Conservation (phyloP, 345 rosid species). For the Salix viminalis region DNA sequence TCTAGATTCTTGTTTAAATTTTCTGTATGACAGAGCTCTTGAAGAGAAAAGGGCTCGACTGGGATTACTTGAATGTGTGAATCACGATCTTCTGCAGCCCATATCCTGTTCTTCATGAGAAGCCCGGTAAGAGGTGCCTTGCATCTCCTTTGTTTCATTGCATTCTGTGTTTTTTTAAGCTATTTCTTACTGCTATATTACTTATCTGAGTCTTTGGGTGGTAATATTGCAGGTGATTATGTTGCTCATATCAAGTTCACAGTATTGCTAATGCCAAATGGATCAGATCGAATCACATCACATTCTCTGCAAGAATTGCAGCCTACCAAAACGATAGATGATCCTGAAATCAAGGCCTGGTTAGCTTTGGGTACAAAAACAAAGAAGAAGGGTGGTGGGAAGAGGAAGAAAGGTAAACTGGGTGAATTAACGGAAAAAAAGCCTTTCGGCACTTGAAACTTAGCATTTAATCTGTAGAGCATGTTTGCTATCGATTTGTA, state of each 20-base stretch:
- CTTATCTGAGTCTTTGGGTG: neutral
- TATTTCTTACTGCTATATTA: neutral
- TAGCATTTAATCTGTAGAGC: neutral
- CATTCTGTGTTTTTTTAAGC: too few relatives aligned
- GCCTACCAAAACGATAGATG: conserved; percentile 67
- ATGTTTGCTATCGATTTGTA: neutral
- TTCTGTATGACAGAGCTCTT: conserved; percentile 51
- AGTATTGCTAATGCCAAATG: conserved; percentile 91
- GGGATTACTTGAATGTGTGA: conserved; percentile 93
- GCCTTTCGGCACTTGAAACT: neutral
- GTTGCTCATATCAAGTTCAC: conserved; percentile 95
- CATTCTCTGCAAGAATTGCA: conserved; percentile 75
- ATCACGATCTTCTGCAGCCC: conserved; percentile 90
- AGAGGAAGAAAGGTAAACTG: conserved; percentile 86
- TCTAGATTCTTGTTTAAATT: neutral
- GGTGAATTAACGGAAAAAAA: neutral
- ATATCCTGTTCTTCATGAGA: conserved; percentile 96
- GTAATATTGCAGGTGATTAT: conserved; percentile 52
- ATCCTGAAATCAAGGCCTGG: conserved; percentile 96
- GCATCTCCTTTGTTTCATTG: neutral
- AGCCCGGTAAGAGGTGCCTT: conserved; percentile 55
- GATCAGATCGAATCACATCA: conserved; percentile 84
- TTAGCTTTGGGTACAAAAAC: conserved; percentile 82
- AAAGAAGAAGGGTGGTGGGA: conserved; percentile 96
- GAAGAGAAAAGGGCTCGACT: conserved; percentile 97